Evolutionary conservation across 2,329 filamentous ascomycete species (phyloP).

Genomic region (Paraphaeosphaeria minitans): DNA sequence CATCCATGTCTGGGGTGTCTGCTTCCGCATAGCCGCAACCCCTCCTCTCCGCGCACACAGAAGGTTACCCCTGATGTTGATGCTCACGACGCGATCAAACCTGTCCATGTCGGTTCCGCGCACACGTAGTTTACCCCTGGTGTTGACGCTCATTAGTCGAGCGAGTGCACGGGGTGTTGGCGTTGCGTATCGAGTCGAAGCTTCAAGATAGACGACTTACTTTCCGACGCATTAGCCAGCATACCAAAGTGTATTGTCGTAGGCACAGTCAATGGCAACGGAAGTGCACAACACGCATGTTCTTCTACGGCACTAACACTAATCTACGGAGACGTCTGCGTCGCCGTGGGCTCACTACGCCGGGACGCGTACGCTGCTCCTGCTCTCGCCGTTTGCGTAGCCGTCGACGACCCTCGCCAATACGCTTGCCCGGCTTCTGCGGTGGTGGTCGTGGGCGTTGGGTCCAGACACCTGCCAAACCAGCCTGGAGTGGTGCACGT

Average conservation of each 20-base stretch:
- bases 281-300: neutral
- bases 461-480: constrained; percentile 43
- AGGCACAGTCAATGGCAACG: neutral
- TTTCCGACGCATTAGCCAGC: too few relatives aligned
- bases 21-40: constrained; percentile 54
- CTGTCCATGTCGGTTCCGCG: constrained; percentile 36
- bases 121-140: too few relatives aligned
- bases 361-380: constrained; percentile 31
- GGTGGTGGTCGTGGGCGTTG: constrained; percentile 33
- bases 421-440: constrained; percentile 33
- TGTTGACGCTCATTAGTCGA: constrained; percentile 13
- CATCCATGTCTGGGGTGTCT: constrained; percentile 29
- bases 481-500: constrained; percentile 43
- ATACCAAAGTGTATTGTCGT: constrained; percentile 38
- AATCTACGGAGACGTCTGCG: constrained; percentile 22
- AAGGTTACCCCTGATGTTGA: constrained; percentile 18
- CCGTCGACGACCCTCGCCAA: constrained; percentile 30
- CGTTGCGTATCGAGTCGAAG: neutral
- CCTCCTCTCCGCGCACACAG: constrained; percentile 51
- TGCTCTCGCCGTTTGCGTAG: constrained; percentile 24
- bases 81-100: neutral
- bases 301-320: constrained; percentile 1
- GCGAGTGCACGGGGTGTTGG: neutral
- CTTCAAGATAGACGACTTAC: too few relatives aligned
- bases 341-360: constrained; percentile 31